Evolutionary conservation across 805 yeast species (phyloP).

Genomic region (Tetrapisispora nanseiensis): DNA sequence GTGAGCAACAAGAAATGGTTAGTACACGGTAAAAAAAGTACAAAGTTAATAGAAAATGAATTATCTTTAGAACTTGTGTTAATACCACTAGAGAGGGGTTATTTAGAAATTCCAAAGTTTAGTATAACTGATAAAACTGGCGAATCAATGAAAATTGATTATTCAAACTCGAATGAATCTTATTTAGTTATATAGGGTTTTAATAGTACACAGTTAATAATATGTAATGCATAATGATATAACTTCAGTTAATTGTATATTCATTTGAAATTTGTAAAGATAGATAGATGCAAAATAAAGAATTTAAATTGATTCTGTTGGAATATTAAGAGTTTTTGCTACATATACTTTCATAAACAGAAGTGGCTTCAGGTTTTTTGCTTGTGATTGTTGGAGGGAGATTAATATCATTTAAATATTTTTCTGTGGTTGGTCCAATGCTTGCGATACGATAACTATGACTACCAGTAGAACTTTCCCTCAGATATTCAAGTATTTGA

Average conservation of each 20-base stretch:
- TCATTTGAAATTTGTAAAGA: background rate
- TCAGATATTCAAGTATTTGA: conserved; percentile 43
- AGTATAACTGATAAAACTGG: conserved; percentile 34
- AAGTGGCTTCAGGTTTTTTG: conserved; percentile 57
- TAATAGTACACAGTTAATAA: background rate
- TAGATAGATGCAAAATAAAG: background rate
- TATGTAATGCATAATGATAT: background rate
- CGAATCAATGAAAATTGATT: conserved; percentile 47
- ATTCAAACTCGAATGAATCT: conserved; percentile 58
- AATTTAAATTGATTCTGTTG: no score
- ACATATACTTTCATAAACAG: conserved; percentile 32
- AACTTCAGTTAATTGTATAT: background rate
- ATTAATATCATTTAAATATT: conserved; percentile 43
- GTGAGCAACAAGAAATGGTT: conserved; percentile 64
- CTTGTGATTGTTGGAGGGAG: conserved; percentile 57
- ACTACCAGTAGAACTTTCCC: conserved; percentile 3
- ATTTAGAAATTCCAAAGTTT: conserved; percentile 55
- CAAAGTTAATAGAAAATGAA: conserved; percentile 36
- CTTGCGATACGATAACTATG: conserved; percentile 49
- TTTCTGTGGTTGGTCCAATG: conserved; percentile 87
- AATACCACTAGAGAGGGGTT: conserved; percentile 72
- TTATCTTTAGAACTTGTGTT: conserved; percentile 35
- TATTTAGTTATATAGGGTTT: conserved; percentile 58
- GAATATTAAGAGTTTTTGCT: background rate
- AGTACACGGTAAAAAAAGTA: conserved; percentile 58